Base-by-base conservation (phyloP, 306 rosid species). In the Comarum palustre region DNA sequence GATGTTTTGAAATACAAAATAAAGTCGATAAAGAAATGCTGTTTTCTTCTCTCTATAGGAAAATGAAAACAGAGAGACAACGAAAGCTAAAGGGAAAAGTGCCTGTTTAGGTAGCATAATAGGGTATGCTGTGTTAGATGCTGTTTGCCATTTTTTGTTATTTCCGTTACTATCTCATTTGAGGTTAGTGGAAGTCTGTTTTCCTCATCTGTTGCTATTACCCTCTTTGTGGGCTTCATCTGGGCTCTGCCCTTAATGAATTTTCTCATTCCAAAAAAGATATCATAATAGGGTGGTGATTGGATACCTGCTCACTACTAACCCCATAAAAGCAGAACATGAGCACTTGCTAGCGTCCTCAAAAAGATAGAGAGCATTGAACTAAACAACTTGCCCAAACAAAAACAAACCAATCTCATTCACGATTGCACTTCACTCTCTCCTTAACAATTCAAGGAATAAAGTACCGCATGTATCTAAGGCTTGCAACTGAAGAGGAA, bases 271-370 rank as follows among this genome's bases (percentile, higher is more conserved):
- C 34, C 1, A 31, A 31, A 31, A 31, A 31, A 31, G n/a, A n/a
- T n/a, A n/a, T n/a, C n/a, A n/a, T n/a, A n/a, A n/a, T 34, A 62
- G 7, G 25, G 45, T 34, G 45, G 45, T 62, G 0, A 62, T 34
- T 62, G 25, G 45, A 34, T 62, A 62, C 67, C 45, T 62, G 43
- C 45, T 62, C 67, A 34, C 45, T 62, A 62, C 67, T 62, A 19
- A 34, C 27, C 45, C 43, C 43, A 9, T 32, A 62, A 62, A 62
- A 62, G 25, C 15, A 17, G 15, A 34, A 34, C 8, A 34, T 34
- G 67, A 22, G 66, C n/a, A 31, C 22, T 60, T 9, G 64, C 38
- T 12, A 14, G 36, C 14, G 65, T 59, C 39, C 22, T 29, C 8
- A 3, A 8, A 62, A 34, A 34, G 15, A 62, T 19, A 45, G 48